Base-by-base conservation (phyloP, 2,329 filamentous ascomycete species). In the Xylaria sp. region DNA sequence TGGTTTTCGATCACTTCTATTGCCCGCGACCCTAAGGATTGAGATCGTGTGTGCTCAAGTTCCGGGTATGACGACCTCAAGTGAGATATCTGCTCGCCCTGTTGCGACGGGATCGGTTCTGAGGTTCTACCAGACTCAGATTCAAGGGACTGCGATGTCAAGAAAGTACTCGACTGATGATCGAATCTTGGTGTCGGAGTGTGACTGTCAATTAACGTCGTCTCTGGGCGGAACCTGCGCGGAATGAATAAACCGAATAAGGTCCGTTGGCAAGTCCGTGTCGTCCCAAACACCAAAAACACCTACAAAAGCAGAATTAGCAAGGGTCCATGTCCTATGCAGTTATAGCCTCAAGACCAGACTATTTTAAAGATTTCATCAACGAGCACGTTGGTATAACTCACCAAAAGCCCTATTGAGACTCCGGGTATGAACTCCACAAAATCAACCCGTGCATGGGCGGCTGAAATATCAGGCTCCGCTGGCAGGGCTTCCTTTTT, bases 341-440 rank as follows among this genome's bases (percentile, higher is more conserved):
- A 31, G 13, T n/a, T 7, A 28, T 7, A 38, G 15, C 4, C 9
- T 6, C 6, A 44, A 9, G 7, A 36, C 20, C 20, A 5, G 20
- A 10, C 38, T 4, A n/a, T 3, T 36, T 23, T 31, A 28, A 10
- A 9, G 17, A 42, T 23, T 1, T 1, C 1, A 28, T 33, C 6
- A 26, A 26, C 31, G 42, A 31, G 28, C 13, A 38, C 10, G 15
- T 1, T 48, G 1, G 11, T 3, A 9, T 42, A 26, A 70, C 74
- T 68, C 68, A 77, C 75, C 7, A 78, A 68, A 23, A 77, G 59
- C 46, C 77, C 74, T 7, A 72, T 67, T 0, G 73, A 73, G 44
- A 74, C 74, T 0, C 76, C 77, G 1, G 77, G 75, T 58, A 78
- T 73, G 48, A 81, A 82, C 17, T 79, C 63, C 0, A 79, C 6